Evolutionary conservation across 306 rosid genomes (phyloP).

Genomic region (Cucurbita maxima): DNA sequence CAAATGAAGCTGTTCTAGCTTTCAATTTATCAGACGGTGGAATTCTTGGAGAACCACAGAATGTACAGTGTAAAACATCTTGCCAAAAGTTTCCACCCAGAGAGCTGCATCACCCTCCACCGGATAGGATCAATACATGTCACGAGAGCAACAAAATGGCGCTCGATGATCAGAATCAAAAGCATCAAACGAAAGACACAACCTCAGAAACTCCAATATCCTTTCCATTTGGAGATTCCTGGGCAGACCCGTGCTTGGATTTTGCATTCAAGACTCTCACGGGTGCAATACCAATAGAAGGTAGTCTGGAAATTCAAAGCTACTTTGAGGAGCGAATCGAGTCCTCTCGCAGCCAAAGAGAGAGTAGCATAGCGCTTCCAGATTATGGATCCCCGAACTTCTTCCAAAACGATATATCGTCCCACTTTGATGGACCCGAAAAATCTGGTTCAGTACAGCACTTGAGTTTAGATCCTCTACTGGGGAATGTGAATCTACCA

Average conservation of each 20-base stretch:
- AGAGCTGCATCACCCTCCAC: not conserved
- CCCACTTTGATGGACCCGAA: slow-evolving; percentile 37
- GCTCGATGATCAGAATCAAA: slow-evolving; percentile 14
- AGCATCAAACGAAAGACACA: slow-evolving; percentile 19
- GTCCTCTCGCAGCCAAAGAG: slow-evolving; percentile 19
- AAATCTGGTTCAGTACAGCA: slow-evolving; percentile 33
- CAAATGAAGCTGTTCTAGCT: slow-evolving; percentile 14
- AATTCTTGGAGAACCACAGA: slow-evolving; percentile 13
- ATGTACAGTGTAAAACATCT: slow-evolving; percentile 1
- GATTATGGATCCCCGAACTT: slow-evolving; percentile 46
- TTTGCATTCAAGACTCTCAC: slow-evolving; percentile 75
- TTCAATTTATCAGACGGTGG: slow-evolving; percentile 11
- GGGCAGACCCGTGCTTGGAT: slow-evolving; percentile 84
- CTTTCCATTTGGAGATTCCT: slow-evolving; percentile 55
- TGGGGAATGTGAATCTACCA: slow-evolving; percentile 17
- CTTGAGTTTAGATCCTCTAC: slow-evolving; percentile 16
- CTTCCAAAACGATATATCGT: slow-evolving; percentile 39
- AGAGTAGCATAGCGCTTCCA: slow-evolving; percentile 27
- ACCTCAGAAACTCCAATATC: slow-evolving; percentile 33
- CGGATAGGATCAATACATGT: slow-evolving; percentile 13
- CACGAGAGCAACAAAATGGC: slow-evolving; percentile 6
- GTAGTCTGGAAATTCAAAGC: slow-evolving; percentile 34
- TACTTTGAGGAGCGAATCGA: slow-evolving; percentile 36
- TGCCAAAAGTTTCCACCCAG: slow-evolving; percentile 7
- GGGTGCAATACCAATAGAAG: slow-evolving; percentile 66